These are phyloP conservation scores for Aspergillus sp. DNA, from an alignment of 2,329 filamentous ascomycete genomes.

Conservation along the genomic window DNA sequence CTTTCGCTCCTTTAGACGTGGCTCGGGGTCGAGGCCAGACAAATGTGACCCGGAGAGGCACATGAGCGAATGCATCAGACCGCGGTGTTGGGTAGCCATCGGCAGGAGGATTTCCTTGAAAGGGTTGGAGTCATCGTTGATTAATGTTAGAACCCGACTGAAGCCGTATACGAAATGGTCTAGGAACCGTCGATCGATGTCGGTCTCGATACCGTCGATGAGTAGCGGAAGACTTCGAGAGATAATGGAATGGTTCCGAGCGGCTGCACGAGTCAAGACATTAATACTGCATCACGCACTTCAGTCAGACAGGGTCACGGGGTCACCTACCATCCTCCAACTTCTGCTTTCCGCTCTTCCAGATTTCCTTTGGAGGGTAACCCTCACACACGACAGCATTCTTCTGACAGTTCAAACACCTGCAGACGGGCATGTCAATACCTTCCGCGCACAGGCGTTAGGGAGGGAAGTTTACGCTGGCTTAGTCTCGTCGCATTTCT, in stretches of 20 bases:
- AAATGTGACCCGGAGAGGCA: constrained; percentile 77
- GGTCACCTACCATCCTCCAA: constrained; percentile 57
- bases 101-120: constrained; percentile 82
- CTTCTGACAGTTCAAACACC: constrained; percentile 77
- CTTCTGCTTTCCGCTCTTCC: constrained; percentile 80
- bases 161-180: constrained; percentile 78
- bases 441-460: background rate
- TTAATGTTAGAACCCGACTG: constrained; percentile 76
- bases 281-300: background rate
- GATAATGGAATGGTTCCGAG: constrained; percentile 31
- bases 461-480: constrained; percentile 33
- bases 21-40: constrained; percentile 50
- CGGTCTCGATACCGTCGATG: constrained; percentile 77
- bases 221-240: constrained; percentile 54
- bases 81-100: constrained; percentile 74
- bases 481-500: constrained; percentile 54
- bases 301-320: background rate
- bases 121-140: constrained; percentile 76
- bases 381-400: constrained; percentile 90
- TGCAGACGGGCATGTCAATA: constrained; percentile 9
- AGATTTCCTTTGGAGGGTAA: constrained; percentile 80
- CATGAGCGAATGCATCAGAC: constrained; percentile 86
- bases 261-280: constrained; percentile 20
- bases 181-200: constrained; percentile 75
- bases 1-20: constrained; percentile 53